Conservation (phyloP, 352 stramenopile genomes). For the Pythium insidiosum region DNA sequence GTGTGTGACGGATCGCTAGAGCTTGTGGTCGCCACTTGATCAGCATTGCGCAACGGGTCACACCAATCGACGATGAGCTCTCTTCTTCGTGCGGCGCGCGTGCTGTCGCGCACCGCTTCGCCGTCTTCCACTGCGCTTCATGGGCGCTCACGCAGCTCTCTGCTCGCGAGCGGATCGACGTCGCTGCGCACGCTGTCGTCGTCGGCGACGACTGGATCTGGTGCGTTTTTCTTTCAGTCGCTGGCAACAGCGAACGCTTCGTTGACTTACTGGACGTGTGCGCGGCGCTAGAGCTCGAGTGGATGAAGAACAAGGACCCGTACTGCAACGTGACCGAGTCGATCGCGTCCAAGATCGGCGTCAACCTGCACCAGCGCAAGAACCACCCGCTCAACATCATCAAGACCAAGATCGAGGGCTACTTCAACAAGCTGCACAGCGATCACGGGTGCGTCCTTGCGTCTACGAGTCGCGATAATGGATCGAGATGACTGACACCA, state of each 20-base stretch:
- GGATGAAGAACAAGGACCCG: conserved; percentile 72
- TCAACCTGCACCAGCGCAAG: conserved; percentile 77
- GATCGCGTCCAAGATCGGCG: conserved; percentile 84
- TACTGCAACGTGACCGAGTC: conserved; percentile 85
- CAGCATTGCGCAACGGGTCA: no score
- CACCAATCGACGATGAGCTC: background rate
- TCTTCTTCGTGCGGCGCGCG: no score
- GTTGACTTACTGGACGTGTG: no score
- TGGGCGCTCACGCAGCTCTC: no score
- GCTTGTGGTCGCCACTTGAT: no score
- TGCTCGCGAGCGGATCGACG: no score
- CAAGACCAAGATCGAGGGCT: conserved; percentile 88
- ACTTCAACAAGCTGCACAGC: conserved; percentile 75
- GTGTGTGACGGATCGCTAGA: no score
- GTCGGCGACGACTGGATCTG: conserved; percentile 4
- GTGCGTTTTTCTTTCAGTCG: conserved; percentile 2
- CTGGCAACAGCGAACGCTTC: no score
- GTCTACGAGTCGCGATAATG: background rate
- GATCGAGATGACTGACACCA: background rate
- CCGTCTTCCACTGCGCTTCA: no score
- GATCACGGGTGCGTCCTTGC: conserved; percentile 30
- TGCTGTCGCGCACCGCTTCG: no score
- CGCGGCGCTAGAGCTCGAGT: conserved; percentile 53
- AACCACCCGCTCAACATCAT: conserved; percentile 91
- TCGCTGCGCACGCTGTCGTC: no score